Evolutionary conservation across 768 basidiomycete genomes (phyloP).

Genomic region (Pleurotus salmoneostramineus): DNA sequence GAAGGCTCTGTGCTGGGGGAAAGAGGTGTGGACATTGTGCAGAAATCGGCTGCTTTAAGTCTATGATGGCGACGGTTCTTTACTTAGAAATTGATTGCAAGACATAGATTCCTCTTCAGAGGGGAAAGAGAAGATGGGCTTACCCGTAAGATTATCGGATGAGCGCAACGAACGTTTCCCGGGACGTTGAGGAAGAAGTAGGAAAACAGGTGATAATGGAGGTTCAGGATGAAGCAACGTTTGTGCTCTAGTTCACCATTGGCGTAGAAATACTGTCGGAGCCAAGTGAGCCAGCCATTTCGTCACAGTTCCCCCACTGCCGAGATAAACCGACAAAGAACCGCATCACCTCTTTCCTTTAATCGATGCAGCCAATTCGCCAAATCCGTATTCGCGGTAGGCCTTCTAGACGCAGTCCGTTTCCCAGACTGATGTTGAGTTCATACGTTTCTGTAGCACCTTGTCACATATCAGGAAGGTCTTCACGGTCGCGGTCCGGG

Average conservation of each 20-base stretch:
- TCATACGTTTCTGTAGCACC: neutral
- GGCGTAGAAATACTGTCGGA: neutral
- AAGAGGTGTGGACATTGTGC: slow-evolving; percentile 16
- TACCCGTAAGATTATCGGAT: slow-evolving; percentile 5
- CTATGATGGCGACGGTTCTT: neutral
- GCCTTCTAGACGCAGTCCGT: neutral
- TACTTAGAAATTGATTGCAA: neutral
- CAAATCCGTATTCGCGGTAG: neutral
- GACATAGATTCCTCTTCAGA: neutral
- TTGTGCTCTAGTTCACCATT: neutral
- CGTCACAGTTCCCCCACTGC: slow-evolving; percentile 18
- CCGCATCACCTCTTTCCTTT: neutral
- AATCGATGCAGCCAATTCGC: slow-evolving; percentile 2
- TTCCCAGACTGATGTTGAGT: slow-evolving; percentile 5
- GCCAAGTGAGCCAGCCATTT: neutral
- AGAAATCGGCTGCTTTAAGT: slow-evolving; percentile 3
- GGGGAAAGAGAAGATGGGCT: neutral
- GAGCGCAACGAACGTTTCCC: slow-evolving; percentile 2
- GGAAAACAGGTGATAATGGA: too few species aligned
- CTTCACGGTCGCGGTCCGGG: neutral
- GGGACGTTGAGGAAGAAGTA: neutral
- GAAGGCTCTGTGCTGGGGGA: slow-evolving; percentile 22
- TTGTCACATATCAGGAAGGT: neutral
- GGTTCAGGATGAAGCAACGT: neutral
- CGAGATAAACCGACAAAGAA: slow-evolving; percentile 3